phyloP scores from a whole-genome alignment of 2,329 filamentous ascomycete genomes.

The Elsinoe perseae region DNA sequence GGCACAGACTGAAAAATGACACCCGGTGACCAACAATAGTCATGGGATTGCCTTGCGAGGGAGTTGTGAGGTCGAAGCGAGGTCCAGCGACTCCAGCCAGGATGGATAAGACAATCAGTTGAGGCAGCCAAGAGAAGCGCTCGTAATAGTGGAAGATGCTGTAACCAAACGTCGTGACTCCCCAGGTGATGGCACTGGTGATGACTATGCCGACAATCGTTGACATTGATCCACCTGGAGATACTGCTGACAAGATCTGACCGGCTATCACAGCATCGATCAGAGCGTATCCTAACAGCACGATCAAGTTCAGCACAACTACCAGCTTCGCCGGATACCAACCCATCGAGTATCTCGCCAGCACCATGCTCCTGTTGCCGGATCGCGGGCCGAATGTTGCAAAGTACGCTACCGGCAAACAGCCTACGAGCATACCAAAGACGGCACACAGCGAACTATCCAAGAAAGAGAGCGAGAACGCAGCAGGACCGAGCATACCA shows the following conservation, averaged over 20 bases:
- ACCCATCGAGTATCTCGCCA: conserved; percentile 55
- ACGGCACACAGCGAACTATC: conserved; percentile 51
- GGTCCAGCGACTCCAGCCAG: conserved; percentile 55
- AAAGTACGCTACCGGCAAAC: conserved; percentile 50
- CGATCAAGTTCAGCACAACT: conserved; percentile 55
- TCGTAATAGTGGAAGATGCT: conserved; percentile 61
- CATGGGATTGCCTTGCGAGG: conserved; percentile 44
- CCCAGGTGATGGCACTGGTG: conserved; percentile 54
- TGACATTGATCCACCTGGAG: conserved; percentile 49
- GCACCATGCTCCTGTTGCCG: conserved; percentile 56
- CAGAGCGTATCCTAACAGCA: conserved; percentile 53
- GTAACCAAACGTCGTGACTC: conserved; percentile 60
- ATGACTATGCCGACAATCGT: conserved; percentile 61
- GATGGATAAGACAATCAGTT: conserved; percentile 53
- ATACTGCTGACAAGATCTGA: conserved; percentile 60
- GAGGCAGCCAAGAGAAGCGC: conserved; percentile 58
- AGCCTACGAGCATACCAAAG: conserved; percentile 50
- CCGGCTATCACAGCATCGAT: conserved; percentile 60
- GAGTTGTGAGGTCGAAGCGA: conserved; percentile 49
- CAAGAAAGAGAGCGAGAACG: conserved; percentile 51
- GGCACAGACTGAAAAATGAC: conserved; percentile 62
- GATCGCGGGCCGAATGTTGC: conserved; percentile 55
- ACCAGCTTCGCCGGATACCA: conserved; percentile 59
- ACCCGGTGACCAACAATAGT: conserved; percentile 52
- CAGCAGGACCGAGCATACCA: conserved; percentile 54